Conservation (phyloP, 164 flowering plant species). For the grape (Vitis vinifera) region DNA sequence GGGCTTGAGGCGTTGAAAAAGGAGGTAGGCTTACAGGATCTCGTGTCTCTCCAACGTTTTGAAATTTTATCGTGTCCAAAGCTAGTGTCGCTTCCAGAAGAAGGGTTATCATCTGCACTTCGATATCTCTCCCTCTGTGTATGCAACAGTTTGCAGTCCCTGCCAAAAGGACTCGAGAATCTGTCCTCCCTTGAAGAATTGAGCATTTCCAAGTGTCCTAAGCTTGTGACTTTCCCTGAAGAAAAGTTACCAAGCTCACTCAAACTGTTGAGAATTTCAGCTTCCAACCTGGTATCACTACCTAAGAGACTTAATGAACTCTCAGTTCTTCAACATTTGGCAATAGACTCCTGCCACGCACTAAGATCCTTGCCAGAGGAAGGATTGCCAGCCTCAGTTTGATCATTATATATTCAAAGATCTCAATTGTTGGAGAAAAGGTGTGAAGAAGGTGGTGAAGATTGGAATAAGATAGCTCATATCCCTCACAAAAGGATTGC, state of each 20-base stretch:
- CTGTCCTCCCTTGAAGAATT: slow-evolving; percentile 9
- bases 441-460: slow-evolving; percentile 3
- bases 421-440: not conserved
- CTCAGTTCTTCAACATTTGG: not conserved
- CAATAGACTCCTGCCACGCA: not conserved
- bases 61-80: slow-evolving; percentile 9
- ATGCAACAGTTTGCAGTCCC: not conserved
- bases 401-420: not conserved
- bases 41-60: slow-evolving; percentile 1
- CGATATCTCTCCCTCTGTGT: not conserved
- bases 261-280: not conserved
- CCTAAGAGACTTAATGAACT: not conserved
- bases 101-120: slow-evolving; percentile 5
- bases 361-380: not conserved
- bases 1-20: not conserved
- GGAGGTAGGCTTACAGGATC: not conserved
- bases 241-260: slow-evolving; percentile 3
- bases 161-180: slow-evolving; percentile 4
- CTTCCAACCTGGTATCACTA: slow-evolving; percentile 3
- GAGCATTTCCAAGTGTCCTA: slow-evolving; percentile 6
- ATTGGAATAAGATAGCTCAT: slow-evolving; percentile 6
- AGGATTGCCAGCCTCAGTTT: not conserved
- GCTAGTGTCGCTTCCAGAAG: slow-evolving; percentile 4
- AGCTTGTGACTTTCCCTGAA: slow-evolving; percentile 1
- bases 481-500: not conserved